These are phyloP conservation scores for Coemansia sp. DNA, from an alignment of 192 early-diverging fungal species.

Conservation along the genomic window DNA sequence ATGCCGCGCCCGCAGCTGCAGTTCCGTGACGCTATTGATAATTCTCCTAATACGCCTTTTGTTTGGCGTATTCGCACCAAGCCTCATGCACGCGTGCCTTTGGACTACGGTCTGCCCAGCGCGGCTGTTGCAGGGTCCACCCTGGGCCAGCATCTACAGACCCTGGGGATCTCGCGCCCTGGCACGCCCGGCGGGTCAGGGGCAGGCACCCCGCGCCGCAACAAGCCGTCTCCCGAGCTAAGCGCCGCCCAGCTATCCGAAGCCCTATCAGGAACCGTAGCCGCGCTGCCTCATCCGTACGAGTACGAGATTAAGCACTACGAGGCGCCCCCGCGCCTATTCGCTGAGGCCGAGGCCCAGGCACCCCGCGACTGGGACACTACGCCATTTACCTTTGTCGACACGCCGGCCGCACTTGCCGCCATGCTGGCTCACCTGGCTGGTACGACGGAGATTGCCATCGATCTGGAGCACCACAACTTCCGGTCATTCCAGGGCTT, in stretches of 20 bases:
- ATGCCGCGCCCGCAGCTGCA: conserved; percentile 83
- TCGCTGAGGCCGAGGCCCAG: conserved; percentile 54
- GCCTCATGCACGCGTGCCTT: conserved; percentile 76
- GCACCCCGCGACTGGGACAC: conserved; percentile 65
- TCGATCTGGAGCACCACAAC: conserved; percentile 96
- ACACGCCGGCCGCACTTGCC: conserved; percentile 68
- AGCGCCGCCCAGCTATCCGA: conserved; percentile 4
- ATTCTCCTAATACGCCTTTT: conserved; percentile 74
- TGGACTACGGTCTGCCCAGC: conserved; percentile 63
- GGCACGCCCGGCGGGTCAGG: conserved; percentile 10
- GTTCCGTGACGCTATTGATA: conserved; percentile 89
- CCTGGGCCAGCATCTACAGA: conserved; percentile 36
- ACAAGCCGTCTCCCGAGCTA: conserved; percentile 1
- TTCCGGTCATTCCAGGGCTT: conserved; percentile 97
- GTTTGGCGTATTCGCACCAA: conserved; percentile 80
- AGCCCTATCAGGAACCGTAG: neutral
- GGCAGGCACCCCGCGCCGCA: conserved; percentile 4
- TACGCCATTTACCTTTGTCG: conserved; percentile 81
- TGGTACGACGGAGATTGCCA: conserved; percentile 72
- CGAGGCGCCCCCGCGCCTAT: conserved; percentile 73
- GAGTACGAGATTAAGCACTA: conserved; percentile 83
- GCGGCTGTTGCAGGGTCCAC: conserved; percentile 20
- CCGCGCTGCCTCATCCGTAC: conserved; percentile 80
- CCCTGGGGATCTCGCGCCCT: conserved; percentile 40
- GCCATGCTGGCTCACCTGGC: conserved; percentile 68